Base-by-base conservation (phyloP, 257 asterid species). In the Mentha longifolia region DNA sequence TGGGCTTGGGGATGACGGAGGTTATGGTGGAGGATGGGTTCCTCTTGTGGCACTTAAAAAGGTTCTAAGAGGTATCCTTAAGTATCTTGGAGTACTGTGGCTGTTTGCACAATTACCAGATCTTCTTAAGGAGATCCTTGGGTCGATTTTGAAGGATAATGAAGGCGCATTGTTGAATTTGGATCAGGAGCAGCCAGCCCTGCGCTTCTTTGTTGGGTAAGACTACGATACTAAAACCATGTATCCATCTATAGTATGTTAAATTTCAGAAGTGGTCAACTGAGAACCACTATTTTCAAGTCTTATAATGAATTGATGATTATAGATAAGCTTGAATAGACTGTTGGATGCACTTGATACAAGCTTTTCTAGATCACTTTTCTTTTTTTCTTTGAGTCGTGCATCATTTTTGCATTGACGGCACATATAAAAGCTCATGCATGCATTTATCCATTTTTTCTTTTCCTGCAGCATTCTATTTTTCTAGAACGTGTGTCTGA, bases 11-110 rank as follows among this genome's bases (percentile, higher is more conserved):
- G 98, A 95, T 76, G 99, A 95, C 83, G 99, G 99, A 45, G 99
- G 99, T 75, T 95, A 95, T 79, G 99, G 99, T 68, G 99, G 99
- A 67, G 98, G 99, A 71, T 95, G 99, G 99, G 97, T 95, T 69
- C 99, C 98, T 72, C 92, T 92, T 46, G 97, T 89, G 73, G 98
- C 99, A 51, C 96, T 92, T 49, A 95, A 92, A 80, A 95, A 95
- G 84, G 99, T 92, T 55, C 97, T 95, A 67, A 83, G 99, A 70
- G 98, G 97, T 67, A 90, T 90, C 82, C 97, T 95, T 15, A 95
- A 95, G 84, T 92, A 95, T 78, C 99, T 95, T 65, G 99, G 99
- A 66, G 99, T 95, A 51, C 87, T 95, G 64, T 95, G 99, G 99
- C 88, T 95, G 33, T 95, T 95, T 74, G 99, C 99, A 14, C 99